These are phyloP conservation scores for Crucihimalaya himalaica DNA, from an alignment of 345 rosid species.

Conservation along the genomic window DNA sequence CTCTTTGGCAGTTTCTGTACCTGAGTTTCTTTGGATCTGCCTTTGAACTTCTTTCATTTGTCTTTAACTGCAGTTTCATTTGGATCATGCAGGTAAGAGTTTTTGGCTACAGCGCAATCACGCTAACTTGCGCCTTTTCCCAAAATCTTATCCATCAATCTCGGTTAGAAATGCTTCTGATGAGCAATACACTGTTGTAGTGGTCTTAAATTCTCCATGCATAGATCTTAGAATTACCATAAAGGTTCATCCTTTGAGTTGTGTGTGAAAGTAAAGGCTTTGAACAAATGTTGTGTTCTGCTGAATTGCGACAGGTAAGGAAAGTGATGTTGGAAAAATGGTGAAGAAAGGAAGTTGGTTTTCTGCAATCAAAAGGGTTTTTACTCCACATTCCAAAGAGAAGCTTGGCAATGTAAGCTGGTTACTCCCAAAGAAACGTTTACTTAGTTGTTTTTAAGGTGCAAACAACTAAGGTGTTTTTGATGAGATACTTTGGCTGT, in stretches of 20 bases:
- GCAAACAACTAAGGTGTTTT: background rate
- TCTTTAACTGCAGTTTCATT: conserved; percentile 17
- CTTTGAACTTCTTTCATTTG: conserved; percentile 13
- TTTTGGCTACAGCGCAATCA: conserved; percentile 15
- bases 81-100: conserved; percentile 26
- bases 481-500: conserved; percentile 29
- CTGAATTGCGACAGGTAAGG: conserved; percentile 45
- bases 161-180: conserved; percentile 11
- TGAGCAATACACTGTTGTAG: background rate
- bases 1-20: conserved; percentile 29
- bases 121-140: conserved; percentile 20
- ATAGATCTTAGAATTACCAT: conserved; percentile 23
- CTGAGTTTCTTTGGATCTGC: conserved; percentile 31
- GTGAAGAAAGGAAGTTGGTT: conserved; percentile 96
- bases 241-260: conserved; percentile 24
- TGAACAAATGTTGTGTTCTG: conserved; percentile 14
- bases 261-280: conserved; percentile 8
- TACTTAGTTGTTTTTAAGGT: conserved; percentile 26
- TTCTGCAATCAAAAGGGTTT: conserved; percentile 87
- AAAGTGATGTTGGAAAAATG: conserved; percentile 76
- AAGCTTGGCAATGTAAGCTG: conserved; percentile 61
- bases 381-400: conserved; percentile 71
- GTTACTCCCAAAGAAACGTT: conserved; percentile 1
- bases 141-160: conserved; percentile 8
- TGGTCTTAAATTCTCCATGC: conserved; percentile 20